Percentiles rank a stretch among this genome's conserved stretches.
These are phyloP conservation scores for Candida loeiensis DNA, from an alignment of 805 yeast species.

Conservation along the genomic window DNA sequence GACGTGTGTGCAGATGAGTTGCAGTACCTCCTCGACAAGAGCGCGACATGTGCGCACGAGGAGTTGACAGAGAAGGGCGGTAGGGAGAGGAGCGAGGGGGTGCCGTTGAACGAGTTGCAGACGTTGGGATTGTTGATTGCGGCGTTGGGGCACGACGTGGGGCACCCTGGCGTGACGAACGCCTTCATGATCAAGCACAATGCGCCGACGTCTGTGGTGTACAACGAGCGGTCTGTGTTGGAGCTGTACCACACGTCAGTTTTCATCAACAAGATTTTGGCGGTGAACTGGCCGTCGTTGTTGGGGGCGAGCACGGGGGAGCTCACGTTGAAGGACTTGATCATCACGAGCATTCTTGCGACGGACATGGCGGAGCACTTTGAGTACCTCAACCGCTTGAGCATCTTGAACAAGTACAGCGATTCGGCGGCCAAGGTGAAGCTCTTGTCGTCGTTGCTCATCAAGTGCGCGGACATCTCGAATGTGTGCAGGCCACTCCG, in stretches of 20 bases:
- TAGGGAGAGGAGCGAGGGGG: not conserved
- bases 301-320: conserved; percentile 36
- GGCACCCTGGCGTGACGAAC: conserved; percentile 96
- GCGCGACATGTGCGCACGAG: not conserved
- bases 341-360: conserved; percentile 38
- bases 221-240: conserved; percentile 64
- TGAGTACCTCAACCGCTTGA: conserved; percentile 58
- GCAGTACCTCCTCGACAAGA: not conserved
- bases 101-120: conserved; percentile 35
- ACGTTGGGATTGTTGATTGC: conserved; percentile 65
- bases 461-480: conserved; percentile 94
- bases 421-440: conserved; percentile 20
- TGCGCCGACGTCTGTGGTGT: conserved; percentile 62
- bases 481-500: conserved; percentile 81
- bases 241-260: conserved; percentile 79
- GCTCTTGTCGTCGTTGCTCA: conserved; percentile 62
- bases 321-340: conserved; percentile 24
- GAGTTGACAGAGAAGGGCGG: not conserved
- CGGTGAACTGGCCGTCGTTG: conserved; percentile 36
- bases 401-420: conserved; percentile 18
- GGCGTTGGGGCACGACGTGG: conserved; percentile 91
- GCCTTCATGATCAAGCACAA: conserved; percentile 55
- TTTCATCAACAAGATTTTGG: conserved; percentile 43
- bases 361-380: conserved; percentile 94
- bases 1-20: conserved; percentile 31